A percentile compares a stretch with the other conserved stretches of the same genome.
These are phyloP conservation scores for Eragrostis curvula DNA, from an alignment of 176 grass and related monocot genomes.

Conservation along the genomic window DNA sequence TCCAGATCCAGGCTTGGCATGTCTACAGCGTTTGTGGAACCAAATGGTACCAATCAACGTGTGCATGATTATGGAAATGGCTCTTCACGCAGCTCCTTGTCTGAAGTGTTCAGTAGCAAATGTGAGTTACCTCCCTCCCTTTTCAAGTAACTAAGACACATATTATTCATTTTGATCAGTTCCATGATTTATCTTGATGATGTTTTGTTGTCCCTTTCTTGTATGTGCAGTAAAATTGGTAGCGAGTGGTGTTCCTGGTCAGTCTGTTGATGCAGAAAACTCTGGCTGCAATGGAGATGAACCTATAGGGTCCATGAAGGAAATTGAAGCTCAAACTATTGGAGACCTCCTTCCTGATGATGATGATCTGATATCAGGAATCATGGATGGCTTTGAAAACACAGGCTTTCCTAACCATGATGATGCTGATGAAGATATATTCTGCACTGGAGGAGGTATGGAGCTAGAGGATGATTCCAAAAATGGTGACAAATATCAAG, in stretches of 20 bases:
- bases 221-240: constrained; percentile 52
- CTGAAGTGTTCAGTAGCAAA: constrained; percentile 51
- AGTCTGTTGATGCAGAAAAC: constrained; percentile 42
- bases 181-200: not conserved
- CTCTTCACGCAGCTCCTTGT: constrained; percentile 46
- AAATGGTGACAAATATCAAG: constrained; percentile 35
- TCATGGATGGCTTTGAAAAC: constrained; percentile 60
- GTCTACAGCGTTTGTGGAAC: constrained; percentile 38
- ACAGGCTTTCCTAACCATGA: constrained; percentile 46
- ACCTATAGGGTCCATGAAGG: constrained; percentile 64
- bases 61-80: constrained; percentile 33
- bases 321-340: constrained; percentile 86
- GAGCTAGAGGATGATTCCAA: constrained; percentile 69
- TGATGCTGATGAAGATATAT: constrained; percentile 83
- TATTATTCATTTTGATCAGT: not conserved
- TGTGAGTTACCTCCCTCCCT: constrained; percentile 50
- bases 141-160: not conserved
- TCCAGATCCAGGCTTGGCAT: constrained; percentile 40
- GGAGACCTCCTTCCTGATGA: constrained; percentile 80
- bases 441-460: constrained; percentile 73
- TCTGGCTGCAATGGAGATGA: constrained; percentile 56
- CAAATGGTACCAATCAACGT: constrained; percentile 18
- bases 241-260: constrained; percentile 35
- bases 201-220: constrained; percentile 22
- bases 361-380: constrained; percentile 69